These are phyloP conservation scores for Pestalotiopsis sp. DNA, from an alignment of 2,329 filamentous ascomycete genomes.

Conservation along the genomic window DNA sequence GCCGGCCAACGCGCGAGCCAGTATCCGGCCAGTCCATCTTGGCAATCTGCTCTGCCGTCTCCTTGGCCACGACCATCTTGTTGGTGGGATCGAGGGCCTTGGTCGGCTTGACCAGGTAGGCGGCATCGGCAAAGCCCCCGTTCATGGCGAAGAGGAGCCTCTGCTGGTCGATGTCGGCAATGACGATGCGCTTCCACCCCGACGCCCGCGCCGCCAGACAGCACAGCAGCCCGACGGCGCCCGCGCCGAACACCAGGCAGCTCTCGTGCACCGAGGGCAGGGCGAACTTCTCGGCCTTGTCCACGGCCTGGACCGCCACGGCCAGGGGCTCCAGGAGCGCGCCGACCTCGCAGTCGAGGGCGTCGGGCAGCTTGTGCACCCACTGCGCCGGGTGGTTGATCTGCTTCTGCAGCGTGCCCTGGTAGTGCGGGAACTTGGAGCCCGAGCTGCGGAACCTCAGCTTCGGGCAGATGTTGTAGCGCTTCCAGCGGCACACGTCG, in stretches of 20 bases:
- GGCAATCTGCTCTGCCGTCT: constrained; percentile 8
- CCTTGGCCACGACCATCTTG: constrained; percentile 13
- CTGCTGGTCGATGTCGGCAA: neutral
- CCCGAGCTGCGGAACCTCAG: constrained; percentile 1
- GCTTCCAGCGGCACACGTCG: neutral
- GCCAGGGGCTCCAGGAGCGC: neutral
- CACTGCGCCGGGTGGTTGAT: constrained; percentile 1
- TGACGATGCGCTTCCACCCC: neutral
- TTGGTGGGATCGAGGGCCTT: constrained; percentile 4
- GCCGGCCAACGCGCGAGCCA: neutral
- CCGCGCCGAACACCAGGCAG: neutral
- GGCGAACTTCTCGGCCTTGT: neutral
- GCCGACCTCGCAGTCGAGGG: neutral
- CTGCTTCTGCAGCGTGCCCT: neutral
- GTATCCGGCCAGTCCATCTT: neutral
- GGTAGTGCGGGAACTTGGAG: neutral
- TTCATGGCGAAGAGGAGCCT: neutral
- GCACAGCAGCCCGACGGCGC: neutral
- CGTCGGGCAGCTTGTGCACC: neutral
- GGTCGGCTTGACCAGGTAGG: neutral
- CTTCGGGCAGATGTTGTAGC: neutral
- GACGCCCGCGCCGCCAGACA: neutral
- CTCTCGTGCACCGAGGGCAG: neutral
- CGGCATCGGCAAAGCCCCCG: neutral
- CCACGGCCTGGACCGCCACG: neutral